Conservation (phyloP, 208 protist genomes). For the Leishmania tropica region DNA sequence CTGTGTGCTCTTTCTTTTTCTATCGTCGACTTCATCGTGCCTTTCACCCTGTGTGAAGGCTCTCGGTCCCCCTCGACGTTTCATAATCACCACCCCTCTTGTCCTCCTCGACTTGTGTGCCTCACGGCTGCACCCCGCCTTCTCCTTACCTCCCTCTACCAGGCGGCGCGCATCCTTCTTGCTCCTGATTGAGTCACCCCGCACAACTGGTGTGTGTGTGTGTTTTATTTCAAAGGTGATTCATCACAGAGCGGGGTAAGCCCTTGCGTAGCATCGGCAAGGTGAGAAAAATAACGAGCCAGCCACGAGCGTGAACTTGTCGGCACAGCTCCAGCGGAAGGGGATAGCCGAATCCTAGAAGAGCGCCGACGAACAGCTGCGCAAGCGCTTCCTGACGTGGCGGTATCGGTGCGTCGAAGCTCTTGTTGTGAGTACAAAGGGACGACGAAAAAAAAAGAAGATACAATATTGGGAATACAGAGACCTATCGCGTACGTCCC, state of each 20-base stretch:
- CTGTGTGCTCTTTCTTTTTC: not conserved
- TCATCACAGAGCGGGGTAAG: not conserved
- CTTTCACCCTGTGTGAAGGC: not conserved
- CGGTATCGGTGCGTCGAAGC: not conserved
- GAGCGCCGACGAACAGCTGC: not conserved
- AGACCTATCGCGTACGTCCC: not conserved
- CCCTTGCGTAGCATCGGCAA: not conserved
- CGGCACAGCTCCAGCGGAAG: not conserved
- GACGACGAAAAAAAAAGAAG: not conserved
- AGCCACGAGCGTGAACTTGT: not conserved
- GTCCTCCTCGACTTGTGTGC: not conserved
- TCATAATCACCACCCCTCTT: not conserved
- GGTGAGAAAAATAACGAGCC: not conserved
- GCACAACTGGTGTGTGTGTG: not conserved
- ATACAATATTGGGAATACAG: not conserved
- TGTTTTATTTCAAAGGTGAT: not conserved
- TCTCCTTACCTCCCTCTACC: not conserved
- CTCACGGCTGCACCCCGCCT: not conserved
- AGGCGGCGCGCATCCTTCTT: not conserved
- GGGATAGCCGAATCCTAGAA: not conserved
- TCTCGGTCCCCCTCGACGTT: not conserved
- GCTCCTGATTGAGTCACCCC: not conserved
- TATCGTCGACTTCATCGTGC: not conserved
- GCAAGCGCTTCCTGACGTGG: not conserved
- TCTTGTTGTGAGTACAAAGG: not conserved